Evolutionary conservation across 1,284 basidiomycete genomes (phyloP).

Genomic region (Veloporphyrellus conicus): DNA sequence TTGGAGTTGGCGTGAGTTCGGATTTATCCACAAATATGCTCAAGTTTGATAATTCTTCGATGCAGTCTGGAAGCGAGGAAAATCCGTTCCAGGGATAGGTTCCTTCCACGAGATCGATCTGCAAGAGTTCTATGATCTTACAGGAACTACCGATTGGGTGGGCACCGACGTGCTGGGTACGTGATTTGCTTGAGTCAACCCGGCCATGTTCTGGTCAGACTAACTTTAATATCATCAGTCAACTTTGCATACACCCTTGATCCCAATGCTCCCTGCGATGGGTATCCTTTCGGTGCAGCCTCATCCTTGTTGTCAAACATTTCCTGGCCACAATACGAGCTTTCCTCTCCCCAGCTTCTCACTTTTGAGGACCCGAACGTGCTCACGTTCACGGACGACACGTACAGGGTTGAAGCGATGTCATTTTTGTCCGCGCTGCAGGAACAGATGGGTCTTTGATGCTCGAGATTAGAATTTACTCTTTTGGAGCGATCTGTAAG

Average conservation of each 20-base stretch:
- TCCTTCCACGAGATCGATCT: constrained; percentile 19
- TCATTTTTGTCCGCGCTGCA: constrained; percentile 10
- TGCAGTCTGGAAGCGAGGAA: constrained; percentile 11
- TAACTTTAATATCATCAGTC: constrained; percentile 2
- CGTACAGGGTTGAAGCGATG: constrained; percentile 10
- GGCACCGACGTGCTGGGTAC: constrained; percentile 19
- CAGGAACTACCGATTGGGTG: constrained; percentile 11
- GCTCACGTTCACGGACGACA: constrained; percentile 16
- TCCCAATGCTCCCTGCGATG: constrained; percentile 5
- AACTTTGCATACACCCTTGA: constrained; percentile 16
- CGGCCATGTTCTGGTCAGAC: background rate
- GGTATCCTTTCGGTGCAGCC: constrained; percentile 4
- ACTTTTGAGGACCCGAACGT: constrained; percentile 17
- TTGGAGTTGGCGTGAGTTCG: constrained; percentile 31
- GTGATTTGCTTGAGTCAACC: background rate
- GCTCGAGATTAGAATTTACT: too few relatives aligned
- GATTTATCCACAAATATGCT: background rate
- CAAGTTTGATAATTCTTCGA: background rate
- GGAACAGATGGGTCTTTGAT: background rate
- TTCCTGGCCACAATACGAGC: constrained; percentile 1
- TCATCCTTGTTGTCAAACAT: constrained; percentile 2
- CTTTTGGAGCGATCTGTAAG: too few relatives aligned
- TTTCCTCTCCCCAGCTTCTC: constrained; percentile 2
- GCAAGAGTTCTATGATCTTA: constrained; percentile 18
- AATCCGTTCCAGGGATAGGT: constrained; percentile 10